Conservation (phyloP, 2,329 filamentous ascomycete genomes). For the Cercospora citrullina region DNA sequence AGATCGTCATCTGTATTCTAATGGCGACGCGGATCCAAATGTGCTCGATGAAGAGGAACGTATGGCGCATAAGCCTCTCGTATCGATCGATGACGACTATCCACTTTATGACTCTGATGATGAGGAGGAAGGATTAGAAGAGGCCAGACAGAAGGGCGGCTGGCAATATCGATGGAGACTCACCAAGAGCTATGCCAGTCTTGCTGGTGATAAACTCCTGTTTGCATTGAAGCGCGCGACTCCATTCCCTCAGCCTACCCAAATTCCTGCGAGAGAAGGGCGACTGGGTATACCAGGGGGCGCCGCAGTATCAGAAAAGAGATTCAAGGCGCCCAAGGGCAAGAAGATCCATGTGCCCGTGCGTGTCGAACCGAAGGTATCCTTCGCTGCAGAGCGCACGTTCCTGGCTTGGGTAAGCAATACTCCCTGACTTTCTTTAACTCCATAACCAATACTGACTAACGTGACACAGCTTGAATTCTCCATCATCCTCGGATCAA, state of each 20-base stretch:
- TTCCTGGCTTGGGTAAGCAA: constrained; percentile 83
- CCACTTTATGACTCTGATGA: constrained; percentile 88
- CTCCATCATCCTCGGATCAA: constrained; percentile 87
- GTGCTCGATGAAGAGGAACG: constrained; percentile 79
- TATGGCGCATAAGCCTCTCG: constrained; percentile 61
- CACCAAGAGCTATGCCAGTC: constrained; percentile 52
- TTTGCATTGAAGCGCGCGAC: constrained; percentile 39
- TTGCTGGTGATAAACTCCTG: constrained; percentile 43
- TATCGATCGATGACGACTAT: constrained; percentile 65
- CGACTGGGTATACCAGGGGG: constrained; percentile 46
- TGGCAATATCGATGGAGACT: constrained; percentile 68
- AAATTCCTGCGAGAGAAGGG: constrained; percentile 45
- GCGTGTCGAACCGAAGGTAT: constrained; percentile 95
- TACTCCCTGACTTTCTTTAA: constrained; percentile 15
- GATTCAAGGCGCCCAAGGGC: constrained; percentile 71
- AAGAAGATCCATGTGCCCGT: constrained; percentile 94
- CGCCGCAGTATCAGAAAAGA: constrained; percentile 44
- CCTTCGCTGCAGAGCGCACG: constrained; percentile 92
- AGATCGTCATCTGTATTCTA: constrained; percentile 49
- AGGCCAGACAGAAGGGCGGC: constrained; percentile 73
- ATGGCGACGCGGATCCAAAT: constrained; percentile 42
- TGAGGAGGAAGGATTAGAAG: constrained; percentile 71
- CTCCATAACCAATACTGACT: not conserved
- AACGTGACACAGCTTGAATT: constrained; percentile 73
- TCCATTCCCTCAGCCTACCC: constrained; percentile 45